Base-by-base conservation (phyloP, 495 filamentous ascomycete genomes). In the Trichocladium uniseriatum region DNA sequence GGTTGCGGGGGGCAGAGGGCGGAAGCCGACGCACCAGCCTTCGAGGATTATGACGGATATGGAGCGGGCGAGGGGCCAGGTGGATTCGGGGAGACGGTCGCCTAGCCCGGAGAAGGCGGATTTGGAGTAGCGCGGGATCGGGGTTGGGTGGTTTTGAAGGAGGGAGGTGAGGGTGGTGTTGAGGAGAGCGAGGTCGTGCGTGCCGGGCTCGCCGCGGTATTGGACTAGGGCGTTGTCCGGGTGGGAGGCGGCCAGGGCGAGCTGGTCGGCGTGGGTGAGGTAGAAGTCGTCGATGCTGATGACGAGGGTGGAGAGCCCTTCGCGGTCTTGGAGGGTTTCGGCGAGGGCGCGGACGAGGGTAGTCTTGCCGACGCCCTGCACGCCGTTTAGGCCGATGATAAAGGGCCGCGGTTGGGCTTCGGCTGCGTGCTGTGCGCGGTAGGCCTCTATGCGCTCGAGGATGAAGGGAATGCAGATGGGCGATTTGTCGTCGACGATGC, bases 201-300 rank as follows among this genome's bases (percentile, higher is more conserved):
- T 97, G 3, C 78, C 78, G 35, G 79, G 90, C 59, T 94, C 83
- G 20, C 91, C 90, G 35, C 92, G 79, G 55, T 87, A 81, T 54
- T 88, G 86, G 18, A 95, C 69, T 2, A 96, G 73, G 14, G 75
- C 76, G 57, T 96, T 97, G 27, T 74, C 59, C 0, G 82, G 77
- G 62, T 91, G 69, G 0, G 75, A 60, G 13, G 72, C 55, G 28
- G 84, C 85, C 14, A 96, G 76, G 8, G 71, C 64, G n/a, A 76
- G 61, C 68, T 94, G 91, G 54, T 83, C 76, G 36, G 69, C 70
- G 65, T 86, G 83, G 3, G 81, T 71, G 46, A 94, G 78, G 64
- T 96, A 96, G 47, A 96, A 79, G 65, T 97, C 90, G 64, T 96
- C 91, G 47, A 95, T 88, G 59, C 85, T 90, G 58, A 89, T 73